Base-by-base conservation (phyloP, 306 rosid genomes). In the Trifolium pratense region DNA sequence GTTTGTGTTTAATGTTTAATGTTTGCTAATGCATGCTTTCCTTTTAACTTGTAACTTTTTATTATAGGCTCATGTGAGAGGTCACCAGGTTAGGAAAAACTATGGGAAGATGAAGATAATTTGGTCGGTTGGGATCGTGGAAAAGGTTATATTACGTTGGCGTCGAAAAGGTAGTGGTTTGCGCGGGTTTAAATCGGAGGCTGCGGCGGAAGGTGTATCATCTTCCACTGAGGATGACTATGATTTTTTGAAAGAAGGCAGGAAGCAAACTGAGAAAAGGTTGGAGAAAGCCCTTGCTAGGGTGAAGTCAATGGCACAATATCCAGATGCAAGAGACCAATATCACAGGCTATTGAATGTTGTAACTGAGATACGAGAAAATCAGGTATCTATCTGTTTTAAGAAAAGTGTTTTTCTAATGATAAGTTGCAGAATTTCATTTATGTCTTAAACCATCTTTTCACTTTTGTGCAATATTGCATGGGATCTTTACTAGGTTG, bases 261-360 rank as follows among this genome's bases (percentile, higher is more conserved):
- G 91, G 75, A 92, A 87, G 82, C 96, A 92, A 80, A 87, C 90
- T 4, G 98, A 90, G 84, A 79, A 87, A 68, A 84, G 98, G 85
- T 59, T 86, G 86, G 87, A 92, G 78, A 90, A 87, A 81, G 98
- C 98, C 9, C 91, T 92, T 49, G 87, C 90, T 31, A 85, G 98
- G 74, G 98, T 92, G 77, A 90, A 90, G 88, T 90, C 98, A 62
- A 92, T 92, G 98, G 90, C 78, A 79, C 96, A 80, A 73, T 87
- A 92, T 83, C 98, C 94, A 5, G 98, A 92, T 74, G 98, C 96
- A 32, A 88, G 98, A 79, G 90, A 85, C 80, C 98, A 92, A 73
- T 92, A 92, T 72, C 84, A 79, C 76, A 86, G 96, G 76, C 84
- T 92, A 60, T 74, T 90, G 82, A 92, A 87, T 72, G 92, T 79